Base-by-base conservation (phyloP, 1,139 yeast genomes). In the Chernovozyma sophiae-reginae region DNA sequence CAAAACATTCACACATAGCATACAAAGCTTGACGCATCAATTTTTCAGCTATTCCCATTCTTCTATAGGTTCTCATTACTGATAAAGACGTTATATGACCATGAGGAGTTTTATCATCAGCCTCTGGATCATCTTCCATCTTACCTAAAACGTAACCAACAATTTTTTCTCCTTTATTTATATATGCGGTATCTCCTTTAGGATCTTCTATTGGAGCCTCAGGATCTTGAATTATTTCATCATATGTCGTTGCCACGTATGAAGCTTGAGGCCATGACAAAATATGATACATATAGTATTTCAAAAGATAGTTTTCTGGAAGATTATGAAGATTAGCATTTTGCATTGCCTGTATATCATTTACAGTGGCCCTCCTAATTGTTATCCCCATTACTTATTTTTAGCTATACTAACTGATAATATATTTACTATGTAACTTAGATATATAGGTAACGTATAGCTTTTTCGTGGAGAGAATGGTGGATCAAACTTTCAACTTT, bases 211-310 rank as follows among this genome's bases (percentile, higher is more conserved):
- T 45, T 28, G 37, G 25, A 8, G 45, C 41, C 11, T 56, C 53
- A 6, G 56, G 55, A 8, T 53, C 60, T 18, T 59, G 62, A 18
- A 65, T 71, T 17, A 41, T 49, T 33, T 59, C 63, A 38, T 69
- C 74, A 49, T 63, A 79, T 1, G 94, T 86, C 1, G 94, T 83
- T 18, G 98, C 98, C 25, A 92, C 98, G 65, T 82, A 92, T 35
- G 96, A 86, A 6, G 95, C 95, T 58, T 92, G 96, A 2, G 99
- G 98, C 98, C 98, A 92, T 30, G 97, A 83, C 40, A 90, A 67
- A 15, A 89, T 76, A 60, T 92, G 99, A 60, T 92, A 92, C 74
- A 94, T 76, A 60, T 90, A 92, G 62, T 90, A 92, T 62, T 90
- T 90, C 62, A 90, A 68, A 48, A 85, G 84, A 57, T 92, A 92